Conservation (phyloP, 768 basidiomycete species). For the Amanita phalloides region DNA sequence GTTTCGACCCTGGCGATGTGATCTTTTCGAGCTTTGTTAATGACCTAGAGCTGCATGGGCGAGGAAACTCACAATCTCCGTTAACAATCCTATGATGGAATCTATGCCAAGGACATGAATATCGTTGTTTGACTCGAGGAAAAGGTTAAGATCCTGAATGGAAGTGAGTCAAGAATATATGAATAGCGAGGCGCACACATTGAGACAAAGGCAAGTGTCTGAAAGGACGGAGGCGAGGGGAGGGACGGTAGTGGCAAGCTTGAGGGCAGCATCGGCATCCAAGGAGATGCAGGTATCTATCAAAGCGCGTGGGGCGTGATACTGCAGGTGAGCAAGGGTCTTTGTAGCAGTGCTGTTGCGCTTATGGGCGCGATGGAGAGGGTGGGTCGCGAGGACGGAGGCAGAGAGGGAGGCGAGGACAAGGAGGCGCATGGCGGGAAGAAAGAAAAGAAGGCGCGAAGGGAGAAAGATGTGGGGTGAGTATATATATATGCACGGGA, state of each 20-base stretch:
- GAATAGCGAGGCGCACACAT: slow-evolving; percentile 15
- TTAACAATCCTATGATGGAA: slow-evolving; percentile 12
- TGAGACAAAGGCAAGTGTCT: slow-evolving; percentile 28
- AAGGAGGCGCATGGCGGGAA: slow-evolving; percentile 5
- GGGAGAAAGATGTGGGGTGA: slow-evolving; percentile 7
- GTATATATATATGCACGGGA: slow-evolving; percentile 8
- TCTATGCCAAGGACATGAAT: slow-evolving; percentile 17
- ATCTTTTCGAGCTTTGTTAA: slow-evolving; percentile 13
- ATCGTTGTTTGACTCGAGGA: slow-evolving; percentile 18
- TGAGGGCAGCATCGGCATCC: slow-evolving; percentile 13
- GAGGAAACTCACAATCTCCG: slow-evolving; percentile 14
- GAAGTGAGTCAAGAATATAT: slow-evolving; percentile 2
- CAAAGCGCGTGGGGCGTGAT: slow-evolving; percentile 16
- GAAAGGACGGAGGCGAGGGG: slow-evolving; percentile 13
- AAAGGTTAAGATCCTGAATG: slow-evolving; percentile 22
- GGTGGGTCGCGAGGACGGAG: slow-evolving; percentile 9
- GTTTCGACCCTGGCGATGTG: slow-evolving; percentile 17
- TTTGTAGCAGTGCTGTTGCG: slow-evolving; percentile 8
- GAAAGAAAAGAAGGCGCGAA: slow-evolving; percentile 13
- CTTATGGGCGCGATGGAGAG: slow-evolving; percentile 14
- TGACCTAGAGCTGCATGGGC: background rate
- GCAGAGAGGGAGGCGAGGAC: background rate
- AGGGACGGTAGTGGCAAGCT: slow-evolving; percentile 13
- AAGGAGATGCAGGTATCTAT: slow-evolving; percentile 21
- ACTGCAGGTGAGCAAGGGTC: slow-evolving; percentile 15